Conservation (phyloP, 1,284 basidiomycete genomes). For the Amylostereum areolatum region DNA sequence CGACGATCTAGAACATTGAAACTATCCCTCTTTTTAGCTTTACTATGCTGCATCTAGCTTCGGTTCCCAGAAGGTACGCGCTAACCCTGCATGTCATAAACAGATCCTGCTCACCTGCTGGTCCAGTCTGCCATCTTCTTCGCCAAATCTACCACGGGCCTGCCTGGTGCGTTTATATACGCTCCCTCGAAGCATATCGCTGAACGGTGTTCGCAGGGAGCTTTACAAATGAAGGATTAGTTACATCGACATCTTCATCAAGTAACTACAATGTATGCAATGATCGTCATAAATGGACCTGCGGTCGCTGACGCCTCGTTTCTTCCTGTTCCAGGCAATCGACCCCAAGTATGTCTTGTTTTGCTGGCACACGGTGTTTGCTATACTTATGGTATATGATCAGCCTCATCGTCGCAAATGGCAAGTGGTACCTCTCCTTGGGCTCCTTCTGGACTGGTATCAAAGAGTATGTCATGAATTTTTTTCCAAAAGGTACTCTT, state of each 20-base stretch:
- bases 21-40: slow-evolving; percentile 20
- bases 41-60: slow-evolving; percentile 41
- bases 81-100: neutral
- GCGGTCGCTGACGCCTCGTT: too few species aligned
- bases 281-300: too few species aligned
- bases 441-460: slow-evolving; percentile 51
- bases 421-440: slow-evolving; percentile 36
- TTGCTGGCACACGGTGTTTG: neutral
- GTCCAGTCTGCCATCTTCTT: slow-evolving; percentile 42
- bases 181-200: too few species aligned
- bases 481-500: too few species aligned
- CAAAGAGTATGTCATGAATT: slow-evolving; percentile 26
- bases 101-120: neutral
- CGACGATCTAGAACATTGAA: too few species aligned
- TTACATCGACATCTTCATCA: slow-evolving; percentile 35
- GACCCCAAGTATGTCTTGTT: slow-evolving; percentile 41
- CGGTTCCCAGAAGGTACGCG: slow-evolving; percentile 39
- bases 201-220: slow-evolving; percentile 22
- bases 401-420: slow-evolving; percentile 2
- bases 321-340: slow-evolving; percentile 33
- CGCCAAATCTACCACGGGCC: slow-evolving; percentile 39
- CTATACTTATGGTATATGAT: too few species aligned
- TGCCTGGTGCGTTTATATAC: slow-evolving; percentile 26
- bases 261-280: slow-evolving; percentile 45
- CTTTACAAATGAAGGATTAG: slow-evolving; percentile 42